phyloP scores from a whole-genome alignment of 2,329 filamentous ascomycete genomes.

The Emericellopsis cladophorae region DNA sequence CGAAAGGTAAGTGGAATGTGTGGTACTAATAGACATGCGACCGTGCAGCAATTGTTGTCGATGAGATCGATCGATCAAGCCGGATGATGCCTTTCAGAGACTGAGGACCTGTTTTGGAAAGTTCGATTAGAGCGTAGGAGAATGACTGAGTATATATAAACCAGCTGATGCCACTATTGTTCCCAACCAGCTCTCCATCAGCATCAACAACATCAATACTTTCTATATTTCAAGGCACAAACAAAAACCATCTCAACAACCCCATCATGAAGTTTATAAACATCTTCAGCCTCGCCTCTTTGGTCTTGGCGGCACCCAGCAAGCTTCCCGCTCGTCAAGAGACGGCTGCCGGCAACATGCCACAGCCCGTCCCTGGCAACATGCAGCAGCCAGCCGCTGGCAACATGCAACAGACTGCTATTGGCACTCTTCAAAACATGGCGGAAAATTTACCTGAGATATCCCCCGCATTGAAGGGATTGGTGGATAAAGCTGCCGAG shows the following conservation, averaged over 20 bases:
- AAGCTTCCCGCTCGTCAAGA: constrained; percentile 1
- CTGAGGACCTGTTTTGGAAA: background rate
- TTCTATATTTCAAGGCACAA: background rate
- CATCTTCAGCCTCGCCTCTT: background rate
- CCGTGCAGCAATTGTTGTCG: too few relatives aligned
- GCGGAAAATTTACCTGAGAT: too few relatives aligned
- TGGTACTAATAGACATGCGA: too few relatives aligned
- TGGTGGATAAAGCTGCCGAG: too few relatives aligned
- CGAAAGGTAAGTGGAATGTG: too few relatives aligned
- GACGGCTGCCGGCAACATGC: constrained; percentile 1
- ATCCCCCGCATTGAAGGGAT: too few relatives aligned
- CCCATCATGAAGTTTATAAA: constrained; percentile 1
- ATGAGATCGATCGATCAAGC: background rate
- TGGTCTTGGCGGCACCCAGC: background rate
- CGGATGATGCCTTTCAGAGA: background rate
- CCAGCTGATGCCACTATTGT: background rate
- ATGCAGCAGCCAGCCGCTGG: too few relatives aligned
- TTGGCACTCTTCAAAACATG: too few relatives aligned
- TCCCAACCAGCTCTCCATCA: background rate
- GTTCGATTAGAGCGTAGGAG: background rate
- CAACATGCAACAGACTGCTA: too few relatives aligned
- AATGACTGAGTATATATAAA: background rate
- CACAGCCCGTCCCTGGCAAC: background rate
- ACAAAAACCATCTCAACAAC: too few relatives aligned
- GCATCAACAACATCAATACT: background rate